phyloP scores from a whole-genome alignment of 2,329 filamentous ascomycete genomes.

The Stemphylium lycopersici region DNA sequence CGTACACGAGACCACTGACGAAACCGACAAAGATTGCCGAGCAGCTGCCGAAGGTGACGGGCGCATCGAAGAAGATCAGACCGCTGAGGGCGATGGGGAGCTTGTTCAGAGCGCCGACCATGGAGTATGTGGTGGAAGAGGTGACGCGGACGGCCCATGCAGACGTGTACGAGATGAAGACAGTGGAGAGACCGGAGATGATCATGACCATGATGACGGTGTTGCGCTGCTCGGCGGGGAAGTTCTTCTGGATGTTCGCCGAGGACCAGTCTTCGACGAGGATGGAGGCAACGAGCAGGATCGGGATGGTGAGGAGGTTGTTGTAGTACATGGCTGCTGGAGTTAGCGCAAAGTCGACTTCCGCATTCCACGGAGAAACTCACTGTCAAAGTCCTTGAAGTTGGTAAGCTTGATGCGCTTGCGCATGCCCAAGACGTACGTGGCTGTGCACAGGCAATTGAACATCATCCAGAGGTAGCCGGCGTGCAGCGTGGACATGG shows the following conservation, averaged over 20 bases:
- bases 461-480: conserved; percentile 98
- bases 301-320: conserved; percentile 94
- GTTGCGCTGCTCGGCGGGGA: conserved; percentile 81
- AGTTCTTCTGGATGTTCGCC: conserved; percentile 83
- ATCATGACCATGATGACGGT: conserved; percentile 85
- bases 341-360: conserved; percentile 12
- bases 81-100: conserved; percentile 92
- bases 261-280: conserved; percentile 91
- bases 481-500: conserved; percentile 87
- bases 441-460: conserved; percentile 93
- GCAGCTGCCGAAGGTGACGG: conserved; percentile 89
- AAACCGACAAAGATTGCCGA: conserved; percentile 92
- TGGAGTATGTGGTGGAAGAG: conserved; percentile 96
- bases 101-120: conserved; percentile 98
- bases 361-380: conserved; percentile 45
- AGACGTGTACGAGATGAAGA: conserved; percentile 99
- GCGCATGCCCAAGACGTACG: conserved; percentile 90
- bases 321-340: conserved; percentile 98
- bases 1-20: conserved; percentile 88
- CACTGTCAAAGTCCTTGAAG: conserved; percentile 99
- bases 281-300: conserved; percentile 81
- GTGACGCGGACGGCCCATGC: conserved; percentile 99
- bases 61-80: conserved; percentile 92
- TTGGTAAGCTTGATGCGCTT: conserved; percentile 99
- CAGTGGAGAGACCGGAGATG: conserved; percentile 88